These are phyloP conservation scores for Spathaspora boniae DNA, from an alignment of 805 yeast species.

Conservation along the genomic window DNA sequence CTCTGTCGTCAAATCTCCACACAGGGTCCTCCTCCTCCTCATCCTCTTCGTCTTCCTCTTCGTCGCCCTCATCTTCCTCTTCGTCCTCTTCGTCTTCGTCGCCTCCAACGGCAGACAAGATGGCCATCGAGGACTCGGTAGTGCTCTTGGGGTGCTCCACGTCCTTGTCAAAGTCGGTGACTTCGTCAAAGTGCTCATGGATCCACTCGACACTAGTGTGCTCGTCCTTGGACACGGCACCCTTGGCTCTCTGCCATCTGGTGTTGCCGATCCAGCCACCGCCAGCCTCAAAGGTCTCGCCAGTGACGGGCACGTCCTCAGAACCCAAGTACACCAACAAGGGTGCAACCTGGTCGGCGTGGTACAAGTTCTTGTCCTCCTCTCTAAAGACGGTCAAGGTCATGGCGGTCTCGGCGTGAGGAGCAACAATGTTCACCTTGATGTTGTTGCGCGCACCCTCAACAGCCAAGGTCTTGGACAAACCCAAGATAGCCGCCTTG, in stretches of 20 bases:
- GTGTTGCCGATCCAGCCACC: conserved; percentile 96
- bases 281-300: conserved; percentile 87
- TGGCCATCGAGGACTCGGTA: conserved; percentile 76
- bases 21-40: conserved; percentile 33
- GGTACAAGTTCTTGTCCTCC: conserved; percentile 76
- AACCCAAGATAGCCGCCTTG: conserved; percentile 82
- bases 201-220: conserved; percentile 65
- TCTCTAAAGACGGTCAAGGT: conserved; percentile 81
- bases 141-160: conserved; percentile 58
- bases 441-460: conserved; percentile 85
- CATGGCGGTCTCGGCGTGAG: conserved; percentile 98
- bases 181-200: conserved; percentile 60
- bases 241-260: conserved; percentile 91
- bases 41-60: conserved; percentile 32
- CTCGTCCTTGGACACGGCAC: conserved; percentile 61
- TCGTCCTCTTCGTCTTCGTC: conserved; percentile 48
- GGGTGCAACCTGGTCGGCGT: conserved; percentile 89
- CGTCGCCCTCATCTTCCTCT: conserved; percentile 39
- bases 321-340: conserved; percentile 75
- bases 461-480: conserved; percentile 80
- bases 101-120: conserved; percentile 60
- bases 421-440: conserved; percentile 81
- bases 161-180: conserved; percentile 58
- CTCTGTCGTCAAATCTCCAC: conserved; percentile 61
- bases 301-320: conserved; percentile 67